phyloP scores from a whole-genome alignment of 495 filamentous ascomycete genomes.

The Chaetomidium leptoderma region DNA sequence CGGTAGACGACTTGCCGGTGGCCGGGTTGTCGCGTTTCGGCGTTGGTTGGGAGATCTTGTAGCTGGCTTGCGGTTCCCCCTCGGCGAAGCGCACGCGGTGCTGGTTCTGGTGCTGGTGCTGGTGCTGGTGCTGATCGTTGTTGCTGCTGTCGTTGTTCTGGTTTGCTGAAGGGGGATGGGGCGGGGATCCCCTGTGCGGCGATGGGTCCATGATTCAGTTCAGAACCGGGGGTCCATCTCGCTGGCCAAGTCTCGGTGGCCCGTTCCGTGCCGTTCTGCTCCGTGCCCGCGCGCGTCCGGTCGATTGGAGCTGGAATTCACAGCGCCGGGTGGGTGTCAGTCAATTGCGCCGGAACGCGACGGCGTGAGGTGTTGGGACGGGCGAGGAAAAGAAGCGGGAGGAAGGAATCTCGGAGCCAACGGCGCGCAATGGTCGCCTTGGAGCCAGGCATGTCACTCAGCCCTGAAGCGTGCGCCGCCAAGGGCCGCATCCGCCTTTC shows the following conservation, averaged over 20 bases:
- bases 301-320: not conserved
- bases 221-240: conserved; percentile 26
- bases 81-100: conserved; percentile 30
- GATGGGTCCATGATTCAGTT: conserved; percentile 27
- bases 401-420: not conserved
- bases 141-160: conserved; percentile 8
- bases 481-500: conserved; percentile 15
- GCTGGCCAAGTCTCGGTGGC: conserved; percentile 8
- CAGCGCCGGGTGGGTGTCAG: not conserved
- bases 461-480: conserved; percentile 11
- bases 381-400: conserved; percentile 6
- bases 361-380: not conserved
- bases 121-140: conserved; percentile 1
- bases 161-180: conserved; percentile 12
- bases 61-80: conserved; percentile 15
- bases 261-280: too few species aligned
- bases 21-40: not conserved
- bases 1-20: not conserved
- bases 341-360: conserved; percentile 19
- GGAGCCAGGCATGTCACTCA: not conserved
- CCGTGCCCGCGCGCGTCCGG: not conserved
- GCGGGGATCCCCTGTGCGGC: conserved; percentile 23
- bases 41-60: conserved; percentile 12
- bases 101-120: conserved; percentile 1
- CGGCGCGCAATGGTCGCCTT: not conserved